Evolutionary conservation across 2,329 filamentous ascomycete species (phyloP), one percentile per base, ranked within the genome.

Genomic region (Alternaria solani): DNA sequence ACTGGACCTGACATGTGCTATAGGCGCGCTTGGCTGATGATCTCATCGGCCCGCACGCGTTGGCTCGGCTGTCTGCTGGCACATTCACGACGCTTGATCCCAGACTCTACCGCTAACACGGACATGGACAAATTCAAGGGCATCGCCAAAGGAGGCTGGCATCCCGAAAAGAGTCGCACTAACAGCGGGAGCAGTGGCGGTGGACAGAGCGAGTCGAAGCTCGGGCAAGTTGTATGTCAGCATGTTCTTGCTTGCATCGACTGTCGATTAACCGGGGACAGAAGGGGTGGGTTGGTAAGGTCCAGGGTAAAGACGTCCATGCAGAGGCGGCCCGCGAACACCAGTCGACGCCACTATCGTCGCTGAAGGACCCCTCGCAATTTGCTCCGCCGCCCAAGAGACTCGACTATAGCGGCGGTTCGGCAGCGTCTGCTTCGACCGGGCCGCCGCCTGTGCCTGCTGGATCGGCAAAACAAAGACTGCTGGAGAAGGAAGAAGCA

Each of bases 341-440:
- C 64, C 80, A 84, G 53, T 84, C 86, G 7, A 83, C 84, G 16
- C 93, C 93, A 1, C 80, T 96, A 43, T 83, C 88, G 8, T 84
- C 87, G 4, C 84, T 97, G 30, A 89, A 88, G 74, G 93, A 97
- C 74, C 93, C 92, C 1, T 78, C 87, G 1, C 86, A 88, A 16
- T 97, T 96, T 75, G 92, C 87, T 2, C 92, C 93, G 25, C 93
- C 93, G 26, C 93, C 93, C 0, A 94, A 87, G 70, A 90, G 73
- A 62, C 78, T 82, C 57, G 81, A 82, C 51, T 84, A 83, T 65
- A 80, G 85, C 73, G 79, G 81, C 57, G 79, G 77, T 14, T 78
- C 76, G 7, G 79, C 82, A 3, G 70, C 82, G 38, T 49, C 57
- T 36, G 51, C 38, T 14, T 76, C 80, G 30, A 81, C 82, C 52